Evolutionary conservation across 345 rosid species (phyloP), one percentile per base, ranked within the genome.

Genomic region (Aegle marmelos): DNA sequence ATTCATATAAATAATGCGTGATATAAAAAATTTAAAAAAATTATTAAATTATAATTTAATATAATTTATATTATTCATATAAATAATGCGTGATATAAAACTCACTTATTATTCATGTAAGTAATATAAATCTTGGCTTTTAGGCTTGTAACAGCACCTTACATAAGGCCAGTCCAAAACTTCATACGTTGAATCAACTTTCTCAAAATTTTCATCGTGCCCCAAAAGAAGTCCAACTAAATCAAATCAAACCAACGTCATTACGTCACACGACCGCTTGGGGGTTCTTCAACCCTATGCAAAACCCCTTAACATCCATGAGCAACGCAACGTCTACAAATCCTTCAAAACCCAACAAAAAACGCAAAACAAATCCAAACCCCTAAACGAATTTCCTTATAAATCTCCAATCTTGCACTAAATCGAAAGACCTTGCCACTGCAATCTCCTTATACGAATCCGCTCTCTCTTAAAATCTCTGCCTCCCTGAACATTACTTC

Each of bases 361-460:
- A 82, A 73, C 84, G 75, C 72, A 94, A 82, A 75, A 73, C 68
- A 48, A 75, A 66, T 62, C 87, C 78, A 75, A 87, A 86, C 39
- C 88, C 82, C n/a, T 98, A 92, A 76, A 82, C 87, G 75, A 83
- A 60, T 72, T 91, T 95, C 79, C 88, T 89, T 57, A 7, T 80
- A 58, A 80, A 60, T 69, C 98, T 95, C 71, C 88, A 93, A 57
- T 88, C 89, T 2, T 89, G 82, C 82, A 87, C 97, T 31, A 93
- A 88, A 77, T 78, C 88, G 60, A 89, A 88, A 48, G 87, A 95
- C 82, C 87, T 95, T 59, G 61, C 57, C n/a, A 82, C 92, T 45
- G 98, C 97, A 0, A 79, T 95, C 63, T 78, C 92, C 54, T 90
- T 92, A 27, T 93, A 86, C 56, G 91, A 95, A n/a, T 73, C 85